These are phyloP conservation scores for Rickenella mellea DNA, from an alignment of 768 basidiomycete genomes.

Conservation along the genomic window DNA sequence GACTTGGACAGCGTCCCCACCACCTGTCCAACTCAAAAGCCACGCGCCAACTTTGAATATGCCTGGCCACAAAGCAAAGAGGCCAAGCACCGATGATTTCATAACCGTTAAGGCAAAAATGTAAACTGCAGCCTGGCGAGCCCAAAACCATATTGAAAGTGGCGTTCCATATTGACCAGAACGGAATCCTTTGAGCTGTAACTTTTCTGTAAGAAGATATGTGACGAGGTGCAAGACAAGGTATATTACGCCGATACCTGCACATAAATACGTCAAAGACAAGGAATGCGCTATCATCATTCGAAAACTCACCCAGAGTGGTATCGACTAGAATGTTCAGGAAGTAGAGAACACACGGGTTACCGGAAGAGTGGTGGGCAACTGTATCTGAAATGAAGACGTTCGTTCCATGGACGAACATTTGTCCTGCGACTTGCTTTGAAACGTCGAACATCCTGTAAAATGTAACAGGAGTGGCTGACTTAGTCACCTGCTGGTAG, in stretches of 20 bases:
- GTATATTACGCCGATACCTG: slow-evolving; percentile 82
- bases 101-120: slow-evolving; percentile 72
- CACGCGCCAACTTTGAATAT: slow-evolving; percentile 76
- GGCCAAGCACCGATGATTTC: slow-evolving; percentile 80
- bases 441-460: slow-evolving; percentile 84
- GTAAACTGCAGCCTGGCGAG: slow-evolving; percentile 73
- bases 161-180: slow-evolving; percentile 87
- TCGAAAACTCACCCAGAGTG: slow-evolving; percentile 58
- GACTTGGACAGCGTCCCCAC: slow-evolving; percentile 60
- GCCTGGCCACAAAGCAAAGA: slow-evolving; percentile 63
- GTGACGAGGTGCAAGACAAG: slow-evolving; percentile 56
- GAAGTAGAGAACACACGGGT: slow-evolving; percentile 90
- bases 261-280: slow-evolving; percentile 2
- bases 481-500: not conserved
- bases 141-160: slow-evolving; percentile 65
- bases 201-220: slow-evolving; percentile 49
- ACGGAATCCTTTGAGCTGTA: slow-evolving; percentile 66
- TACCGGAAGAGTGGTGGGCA: slow-evolving; percentile 58
- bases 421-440: slow-evolving; percentile 83
- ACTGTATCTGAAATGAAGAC: slow-evolving; percentile 71
- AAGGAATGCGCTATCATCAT: not conserved
- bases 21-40: slow-evolving; percentile 71
- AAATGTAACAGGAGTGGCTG: not conserved
- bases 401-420: slow-evolving; percentile 74
- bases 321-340: slow-evolving; percentile 90